Conservation (phyloP, 163 green algal genomes). For the Chlorella variabilis region DNA sequence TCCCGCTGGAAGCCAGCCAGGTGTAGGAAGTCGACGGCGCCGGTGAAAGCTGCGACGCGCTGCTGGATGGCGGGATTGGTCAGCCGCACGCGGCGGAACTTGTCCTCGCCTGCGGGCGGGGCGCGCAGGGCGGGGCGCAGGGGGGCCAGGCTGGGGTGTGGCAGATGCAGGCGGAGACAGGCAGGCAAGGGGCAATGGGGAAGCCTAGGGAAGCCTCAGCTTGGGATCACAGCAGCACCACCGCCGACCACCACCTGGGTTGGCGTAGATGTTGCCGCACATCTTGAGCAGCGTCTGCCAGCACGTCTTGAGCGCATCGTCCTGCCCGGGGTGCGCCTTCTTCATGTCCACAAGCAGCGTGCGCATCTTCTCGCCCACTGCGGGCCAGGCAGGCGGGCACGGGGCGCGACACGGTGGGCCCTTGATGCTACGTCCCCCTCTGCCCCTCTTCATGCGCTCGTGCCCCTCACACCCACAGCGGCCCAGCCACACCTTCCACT, state of each 20-base stretch:
- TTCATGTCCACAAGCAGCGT: conserved; percentile 86
- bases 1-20: conserved; percentile 80
- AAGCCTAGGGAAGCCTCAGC: no score
- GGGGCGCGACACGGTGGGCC: not conserved
- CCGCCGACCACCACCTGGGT: conserved; percentile 31
- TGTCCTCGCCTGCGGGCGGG: conserved; percentile 73
- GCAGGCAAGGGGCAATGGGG: no score
- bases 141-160: no score
- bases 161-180: no score
- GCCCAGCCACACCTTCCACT: conserved; percentile 43
- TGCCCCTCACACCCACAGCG: not conserved
- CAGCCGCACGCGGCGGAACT: conserved; percentile 88
- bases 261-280: conserved; percentile 84
- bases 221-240: no score
- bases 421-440: not conserved
- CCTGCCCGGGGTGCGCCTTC: conserved; percentile 70
- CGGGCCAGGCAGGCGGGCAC: not conserved
- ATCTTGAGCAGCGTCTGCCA: conserved; percentile 89
- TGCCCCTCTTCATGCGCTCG: no score
- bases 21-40: conserved; percentile 78
- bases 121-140: no score
- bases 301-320: conserved; percentile 75
- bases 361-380: conserved; percentile 72
- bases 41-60: conserved; percentile 71
- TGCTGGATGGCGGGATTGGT: conserved; percentile 87